Conservation (phyloP, 805 yeast genomes). For the Scheffersomyces amazonensis region DNA sequence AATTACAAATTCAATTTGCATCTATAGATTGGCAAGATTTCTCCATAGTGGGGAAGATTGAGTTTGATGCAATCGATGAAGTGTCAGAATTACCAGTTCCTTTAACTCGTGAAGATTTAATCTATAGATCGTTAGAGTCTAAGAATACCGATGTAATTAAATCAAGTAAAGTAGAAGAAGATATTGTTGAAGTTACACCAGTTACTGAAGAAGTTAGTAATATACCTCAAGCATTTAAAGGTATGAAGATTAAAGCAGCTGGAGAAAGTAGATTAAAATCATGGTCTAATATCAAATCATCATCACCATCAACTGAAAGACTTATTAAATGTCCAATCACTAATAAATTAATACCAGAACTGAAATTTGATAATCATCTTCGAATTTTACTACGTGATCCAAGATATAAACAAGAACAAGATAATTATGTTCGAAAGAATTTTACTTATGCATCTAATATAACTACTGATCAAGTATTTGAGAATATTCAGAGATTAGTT, state of each 20-base stretch:
- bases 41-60: conserved; percentile 63
- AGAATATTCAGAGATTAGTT: conserved; percentile 53
- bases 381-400: conserved; percentile 74
- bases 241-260: conserved; percentile 66
- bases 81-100: conserved; percentile 57
- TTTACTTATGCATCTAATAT: conserved; percentile 45
- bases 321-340: conserved; percentile 78
- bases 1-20: conserved; percentile 53
- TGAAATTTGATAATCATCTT: conserved; percentile 68
- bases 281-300: conserved; percentile 1
- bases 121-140: conserved; percentile 58
- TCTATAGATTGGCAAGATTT: conserved; percentile 89
- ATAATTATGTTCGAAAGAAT: conserved; percentile 56
- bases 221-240: conserved; percentile 29
- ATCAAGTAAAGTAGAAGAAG: conserved; percentile 11
- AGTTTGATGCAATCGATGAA: conserved; percentile 59
- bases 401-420: conserved; percentile 65
- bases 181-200: background rate
- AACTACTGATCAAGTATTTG: conserved; percentile 57
- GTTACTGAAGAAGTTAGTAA: background rate
- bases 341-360: conserved; percentile 64
- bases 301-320: conserved; percentile 16
- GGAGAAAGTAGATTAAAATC: conserved; percentile 61
- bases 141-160: conserved; percentile 40
- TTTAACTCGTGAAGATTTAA: conserved; percentile 53